Evolutionary conservation across 1,284 basidiomycete species (phyloP).

Genomic region (Pyrrhoderma noxium): DNA sequence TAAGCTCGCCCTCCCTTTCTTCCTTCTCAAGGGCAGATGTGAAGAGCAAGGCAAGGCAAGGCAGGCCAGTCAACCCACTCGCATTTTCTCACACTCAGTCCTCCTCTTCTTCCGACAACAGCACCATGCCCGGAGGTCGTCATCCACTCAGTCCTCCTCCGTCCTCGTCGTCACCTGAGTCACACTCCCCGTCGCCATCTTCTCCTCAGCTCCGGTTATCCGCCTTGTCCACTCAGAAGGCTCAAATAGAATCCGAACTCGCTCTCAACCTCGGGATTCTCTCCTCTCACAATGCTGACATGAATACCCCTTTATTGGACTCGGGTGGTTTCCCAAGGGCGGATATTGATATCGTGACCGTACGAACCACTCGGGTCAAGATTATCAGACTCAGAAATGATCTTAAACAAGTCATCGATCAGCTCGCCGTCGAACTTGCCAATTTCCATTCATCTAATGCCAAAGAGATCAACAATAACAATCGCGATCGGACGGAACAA

Average conservation of each 20-base stretch:
- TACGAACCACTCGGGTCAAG: slow-evolving; percentile 65
- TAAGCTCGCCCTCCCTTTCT: no score
- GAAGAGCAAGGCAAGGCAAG: no score
- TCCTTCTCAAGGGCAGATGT: no score
- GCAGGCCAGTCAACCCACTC: no score
- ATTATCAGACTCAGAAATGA: slow-evolving; percentile 79
- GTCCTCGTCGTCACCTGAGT: no score
- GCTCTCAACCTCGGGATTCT: slow-evolving; percentile 54
- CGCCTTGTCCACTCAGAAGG: slow-evolving; percentile 53
- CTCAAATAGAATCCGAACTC: slow-evolving; percentile 58
- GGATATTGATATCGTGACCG: slow-evolving; percentile 77
- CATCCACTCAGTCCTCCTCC: no score
- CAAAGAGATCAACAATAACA: not conserved
- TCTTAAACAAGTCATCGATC: slow-evolving; percentile 53
- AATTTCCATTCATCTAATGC: slow-evolving; percentile 46
- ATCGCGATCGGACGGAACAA: slow-evolving; percentile 21
- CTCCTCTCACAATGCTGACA: slow-evolving; percentile 47
- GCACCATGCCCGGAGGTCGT: no score
- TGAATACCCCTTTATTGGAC: slow-evolving; percentile 72
- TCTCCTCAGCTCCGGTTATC: no score
- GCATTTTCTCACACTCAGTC: no score
- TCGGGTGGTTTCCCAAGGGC: slow-evolving; percentile 79
- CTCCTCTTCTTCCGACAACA: no score
- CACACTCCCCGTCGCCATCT: no score
- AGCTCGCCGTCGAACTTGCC: slow-evolving; percentile 62